Base-by-base conservation (phyloP, 257 asterid species). In the Scutellaria galericulata region DNA sequence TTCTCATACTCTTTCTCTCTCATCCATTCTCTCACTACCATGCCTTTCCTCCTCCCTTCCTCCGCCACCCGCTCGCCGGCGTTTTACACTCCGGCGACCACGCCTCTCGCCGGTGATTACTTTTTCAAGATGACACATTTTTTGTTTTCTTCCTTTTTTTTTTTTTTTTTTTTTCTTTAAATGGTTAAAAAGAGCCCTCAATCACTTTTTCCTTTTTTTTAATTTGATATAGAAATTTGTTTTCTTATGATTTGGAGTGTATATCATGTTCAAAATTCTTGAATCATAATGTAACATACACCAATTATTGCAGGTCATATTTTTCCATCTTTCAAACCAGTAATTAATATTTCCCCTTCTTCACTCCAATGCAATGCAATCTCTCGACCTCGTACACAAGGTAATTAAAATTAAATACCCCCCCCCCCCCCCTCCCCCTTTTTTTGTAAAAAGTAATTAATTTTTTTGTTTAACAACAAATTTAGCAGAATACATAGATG, bases 311-410 rank as follows among this genome's bases (percentile, higher is more conserved):
- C 77, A 86, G 92, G 77, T 37, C 51, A 51, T 64, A 45, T 46
- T 63, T 75, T 74, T 80, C 71, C 74, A n/a, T 48, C 47, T 9
- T 66, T 69, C 70, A 50, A 40, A 35, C 74, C 66, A 51, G 22
- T 18, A 4, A 3, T 48, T 15, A 24, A 24, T 24, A 8, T 63
- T 5, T 14, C 71, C 69, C 47, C 51, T 72, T 67, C 76, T 3
- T 62, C 59, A 39, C 82, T 78, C 37, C 86, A 74, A 15, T 85
- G 89, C 73, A 72, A 67, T 59, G 86, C 93, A 3, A 50, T 85
- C 31, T 86, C 89, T 45, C 76, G 73, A 66, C 82, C 82, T 50
- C 88, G 78, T 46, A 77, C 90, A n/a, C 64, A 81, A 67, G 3
- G 8, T 3, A 7, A 45, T 24, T 47, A 31, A 3, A 37, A 14